These are phyloP conservation scores for Ceratonia siliqua DNA, from an alignment of 306 rosid species.

Conservation along the genomic window DNA sequence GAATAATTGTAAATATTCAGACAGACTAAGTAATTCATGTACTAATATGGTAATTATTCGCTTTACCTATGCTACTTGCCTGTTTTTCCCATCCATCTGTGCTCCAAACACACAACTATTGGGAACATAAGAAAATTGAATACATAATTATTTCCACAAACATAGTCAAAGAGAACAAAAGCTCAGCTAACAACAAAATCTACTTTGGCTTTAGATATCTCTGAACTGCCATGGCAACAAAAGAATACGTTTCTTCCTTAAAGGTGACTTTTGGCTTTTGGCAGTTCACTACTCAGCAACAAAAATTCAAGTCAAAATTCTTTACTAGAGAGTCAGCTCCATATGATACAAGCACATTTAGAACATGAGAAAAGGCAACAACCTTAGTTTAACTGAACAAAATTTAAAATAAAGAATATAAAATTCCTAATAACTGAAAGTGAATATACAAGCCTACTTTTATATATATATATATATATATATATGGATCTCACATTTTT, in stretches of 20 bases:
- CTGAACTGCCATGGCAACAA: neutral
- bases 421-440: too few relatives aligned
- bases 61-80: too few relatives aligned
- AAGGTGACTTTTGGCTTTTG: neutral
- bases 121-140: constrained; percentile 10
- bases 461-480: too few relatives aligned
- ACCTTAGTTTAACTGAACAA: too few relatives aligned
- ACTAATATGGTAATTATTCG: neutral
- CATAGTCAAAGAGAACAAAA: neutral
- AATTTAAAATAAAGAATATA: too few relatives aligned
- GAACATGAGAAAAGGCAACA: constrained; percentile 61
- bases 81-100: constrained; percentile 72
- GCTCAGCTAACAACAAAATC: neutral
- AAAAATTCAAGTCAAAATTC: neutral
- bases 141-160: neutral
- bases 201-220: neutral
- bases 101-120: constrained; percentile 69
- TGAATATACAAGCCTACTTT: too few relatives aligned
- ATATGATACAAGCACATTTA: constrained; percentile 67
- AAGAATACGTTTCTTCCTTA: neutral
- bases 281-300: neutral
- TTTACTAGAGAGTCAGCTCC: constrained; percentile 74
- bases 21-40: neutral
- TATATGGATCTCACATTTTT: too few relatives aligned
- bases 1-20: constrained; percentile 23